These are phyloP conservation scores for Inosperma sp. DNA, from an alignment of 768 basidiomycete species.

Conservation along the genomic window DNA sequence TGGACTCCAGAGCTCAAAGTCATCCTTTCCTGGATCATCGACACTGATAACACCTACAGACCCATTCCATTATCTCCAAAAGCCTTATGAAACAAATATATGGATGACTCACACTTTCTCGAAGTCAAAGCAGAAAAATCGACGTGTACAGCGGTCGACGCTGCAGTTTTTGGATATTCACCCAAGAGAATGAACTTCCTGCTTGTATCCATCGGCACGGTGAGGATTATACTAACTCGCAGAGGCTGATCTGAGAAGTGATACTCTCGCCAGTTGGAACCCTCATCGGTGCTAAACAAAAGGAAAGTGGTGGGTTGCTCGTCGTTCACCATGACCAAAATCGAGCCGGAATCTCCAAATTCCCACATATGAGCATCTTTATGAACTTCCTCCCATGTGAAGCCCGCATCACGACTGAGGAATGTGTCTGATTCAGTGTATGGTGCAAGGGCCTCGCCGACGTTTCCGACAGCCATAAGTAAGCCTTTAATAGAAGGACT, in stretches of 20 bases:
- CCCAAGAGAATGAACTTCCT: conserved; percentile 88
- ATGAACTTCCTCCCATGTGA: conserved; percentile 98
- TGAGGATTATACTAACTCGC: conserved; percentile 72
- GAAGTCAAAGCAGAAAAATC: conserved; percentile 81
- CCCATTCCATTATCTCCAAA: too few species aligned
- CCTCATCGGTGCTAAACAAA: conserved; percentile 87
- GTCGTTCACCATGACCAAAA: conserved; percentile 92
- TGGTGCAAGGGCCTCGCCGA: conserved; percentile 73
- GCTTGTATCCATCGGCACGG: conserved; percentile 87
- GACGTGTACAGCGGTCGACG: conserved; percentile 72
- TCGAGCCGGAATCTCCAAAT: conserved; percentile 94
- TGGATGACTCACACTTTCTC: conserved; percentile 74
- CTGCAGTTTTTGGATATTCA: conserved; percentile 40
- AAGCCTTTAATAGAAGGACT: conserved; percentile 89
- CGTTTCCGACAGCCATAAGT: conserved; percentile 94
- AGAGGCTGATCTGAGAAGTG: conserved; percentile 71
- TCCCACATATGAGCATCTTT: conserved; percentile 98
- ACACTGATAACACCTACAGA: conserved; percentile 62
- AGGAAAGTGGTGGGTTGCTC: conserved; percentile 89
- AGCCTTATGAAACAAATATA: too few species aligned
- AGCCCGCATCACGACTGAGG: conserved; percentile 93
- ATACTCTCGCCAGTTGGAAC: conserved; percentile 83
- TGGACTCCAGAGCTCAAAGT: conserved; percentile 97
- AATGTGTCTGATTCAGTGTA: conserved; percentile 93
- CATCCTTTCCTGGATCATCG: conserved; percentile 76